Conservation (phyloP, 2,329 filamentous ascomycete species). For the Cytospora leucostoma region DNA sequence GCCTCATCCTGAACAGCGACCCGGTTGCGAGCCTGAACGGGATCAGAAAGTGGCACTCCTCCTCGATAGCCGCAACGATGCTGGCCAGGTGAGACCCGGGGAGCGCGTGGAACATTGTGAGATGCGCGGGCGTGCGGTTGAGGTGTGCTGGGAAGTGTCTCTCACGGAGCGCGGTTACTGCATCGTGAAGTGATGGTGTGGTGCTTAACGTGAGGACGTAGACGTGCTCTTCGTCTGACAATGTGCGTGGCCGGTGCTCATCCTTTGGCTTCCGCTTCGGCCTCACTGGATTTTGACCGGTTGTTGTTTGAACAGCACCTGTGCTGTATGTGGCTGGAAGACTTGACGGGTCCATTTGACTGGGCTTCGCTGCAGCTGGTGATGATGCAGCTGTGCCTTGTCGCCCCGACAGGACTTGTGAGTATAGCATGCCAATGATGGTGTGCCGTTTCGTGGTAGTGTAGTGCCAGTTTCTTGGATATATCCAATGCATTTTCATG, state of each 20-base stretch:
- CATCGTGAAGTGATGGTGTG: slow-evolving; percentile 9
- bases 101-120: slow-evolving; percentile 25
- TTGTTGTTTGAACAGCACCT: neutral
- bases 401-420: slow-evolving; percentile 2
- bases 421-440: slow-evolving; percentile 11
- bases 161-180: slow-evolving; percentile 16
- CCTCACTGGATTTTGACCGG: neutral
- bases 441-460: neutral
- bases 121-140: slow-evolving; percentile 20
- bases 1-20: slow-evolving; percentile 5
- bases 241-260: slow-evolving; percentile 10
- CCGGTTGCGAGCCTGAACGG: slow-evolving; percentile 9
- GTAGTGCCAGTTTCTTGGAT: neutral
- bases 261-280: neutral
- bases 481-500: neutral
- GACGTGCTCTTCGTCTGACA: neutral
- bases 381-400: neutral
- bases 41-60: neutral
- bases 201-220: slow-evolving; percentile 22
- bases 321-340: neutral
- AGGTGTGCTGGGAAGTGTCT: slow-evolving; percentile 16
- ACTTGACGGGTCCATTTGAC: neutral
- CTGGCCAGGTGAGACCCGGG: slow-evolving; percentile 7
- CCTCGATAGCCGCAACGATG: neutral
- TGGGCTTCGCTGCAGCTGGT: neutral